Evolutionary conservation across 2,329 filamentous ascomycete species (phyloP).

Genomic region (Colletotrichum orchidophilum): DNA sequence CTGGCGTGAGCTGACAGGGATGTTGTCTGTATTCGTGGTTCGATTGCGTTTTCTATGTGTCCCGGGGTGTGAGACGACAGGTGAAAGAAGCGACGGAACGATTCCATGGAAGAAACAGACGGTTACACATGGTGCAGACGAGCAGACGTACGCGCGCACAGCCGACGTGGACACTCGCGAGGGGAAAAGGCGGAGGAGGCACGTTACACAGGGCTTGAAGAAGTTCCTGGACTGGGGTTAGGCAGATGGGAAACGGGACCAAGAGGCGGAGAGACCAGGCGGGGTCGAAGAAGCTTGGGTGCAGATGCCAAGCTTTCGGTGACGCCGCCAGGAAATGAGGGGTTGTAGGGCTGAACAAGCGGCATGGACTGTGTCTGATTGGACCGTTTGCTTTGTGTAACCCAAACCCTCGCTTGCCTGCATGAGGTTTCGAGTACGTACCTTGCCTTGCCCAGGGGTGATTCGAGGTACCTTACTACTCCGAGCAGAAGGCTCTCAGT

Average conservation of each 20-base stretch:
- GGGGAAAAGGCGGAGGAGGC: constrained; percentile 9
- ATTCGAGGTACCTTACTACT: not conserved
- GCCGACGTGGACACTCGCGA: not conserved
- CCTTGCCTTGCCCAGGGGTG: no score
- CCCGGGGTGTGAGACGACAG: no score
- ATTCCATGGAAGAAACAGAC: not conserved
- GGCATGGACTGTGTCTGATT: not conserved
- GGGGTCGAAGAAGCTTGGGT: constrained; percentile 2
- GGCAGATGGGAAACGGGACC: not conserved
- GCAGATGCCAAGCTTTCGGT: constrained; percentile 29
- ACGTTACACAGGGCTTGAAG: constrained; percentile 3
- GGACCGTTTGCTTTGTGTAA: constrained; percentile 2
- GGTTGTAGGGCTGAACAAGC: constrained; percentile 22
- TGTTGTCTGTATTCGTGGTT: not conserved
- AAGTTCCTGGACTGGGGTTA: not conserved
- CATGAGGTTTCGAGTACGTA: no score
- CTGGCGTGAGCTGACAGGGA: not conserved
- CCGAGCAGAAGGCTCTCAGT: no score
- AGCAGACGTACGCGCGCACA: not conserved
- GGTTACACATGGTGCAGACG: not conserved
- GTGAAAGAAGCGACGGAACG: not conserved
- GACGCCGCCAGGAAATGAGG: constrained; percentile 20
- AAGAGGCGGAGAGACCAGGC: constrained; percentile 8
- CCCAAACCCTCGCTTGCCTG: not conserved
- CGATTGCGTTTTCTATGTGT: not conserved